A percentile compares a stretch with the other conserved stretches of the same genome.
Conservation (phyloP, 2,329 filamentous ascomycete genomes). For the Myotisia sp. region DNA sequence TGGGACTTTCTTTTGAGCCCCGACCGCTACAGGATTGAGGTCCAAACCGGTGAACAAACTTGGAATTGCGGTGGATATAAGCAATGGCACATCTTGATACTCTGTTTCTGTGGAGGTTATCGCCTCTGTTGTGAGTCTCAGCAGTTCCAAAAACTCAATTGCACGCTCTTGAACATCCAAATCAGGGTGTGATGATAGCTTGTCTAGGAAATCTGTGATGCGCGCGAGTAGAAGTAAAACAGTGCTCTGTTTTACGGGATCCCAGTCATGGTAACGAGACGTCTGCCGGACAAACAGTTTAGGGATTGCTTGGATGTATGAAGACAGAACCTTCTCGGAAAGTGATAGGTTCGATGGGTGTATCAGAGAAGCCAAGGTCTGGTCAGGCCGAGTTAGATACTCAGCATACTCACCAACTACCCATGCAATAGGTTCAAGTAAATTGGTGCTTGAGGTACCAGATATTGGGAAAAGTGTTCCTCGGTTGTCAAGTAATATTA, state of each 20-base stretch:
- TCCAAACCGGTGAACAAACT: constrained; percentile 75
- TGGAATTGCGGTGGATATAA: constrained; percentile 83
- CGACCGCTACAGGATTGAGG: constrained; percentile 73
- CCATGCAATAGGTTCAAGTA: constrained; percentile 67
- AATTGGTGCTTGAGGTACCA: constrained; percentile 41
- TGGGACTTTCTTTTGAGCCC: constrained; percentile 76
- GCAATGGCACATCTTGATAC: constrained; percentile 52
- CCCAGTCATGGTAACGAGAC: constrained; percentile 56
- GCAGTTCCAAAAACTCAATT: constrained; percentile 79
- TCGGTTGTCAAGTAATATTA: constrained; percentile 48
- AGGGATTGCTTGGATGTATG: constrained; percentile 68
- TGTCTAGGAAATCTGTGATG: constrained; percentile 68
- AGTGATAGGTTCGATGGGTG: constrained; percentile 47
- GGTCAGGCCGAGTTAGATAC: constrained; percentile 55
- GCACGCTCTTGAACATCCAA: constrained; percentile 90
- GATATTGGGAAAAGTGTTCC: constrained; percentile 43
- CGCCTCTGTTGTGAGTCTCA: constrained; percentile 76
- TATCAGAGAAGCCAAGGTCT: constrained; percentile 58
- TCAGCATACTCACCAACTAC: constrained; percentile 75
- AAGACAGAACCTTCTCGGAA: constrained; percentile 54
- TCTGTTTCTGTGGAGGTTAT: constrained; percentile 20
- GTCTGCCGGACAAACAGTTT: constrained; percentile 70
- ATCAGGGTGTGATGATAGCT: constrained; percentile 64
- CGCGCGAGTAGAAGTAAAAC: constrained; percentile 66
- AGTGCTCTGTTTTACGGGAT: constrained; percentile 55